These are phyloP conservation scores for Aspergillus oerlinghausenensis DNA, from an alignment of 2,329 filamentous ascomycete genomes.

Conservation along the genomic window DNA sequence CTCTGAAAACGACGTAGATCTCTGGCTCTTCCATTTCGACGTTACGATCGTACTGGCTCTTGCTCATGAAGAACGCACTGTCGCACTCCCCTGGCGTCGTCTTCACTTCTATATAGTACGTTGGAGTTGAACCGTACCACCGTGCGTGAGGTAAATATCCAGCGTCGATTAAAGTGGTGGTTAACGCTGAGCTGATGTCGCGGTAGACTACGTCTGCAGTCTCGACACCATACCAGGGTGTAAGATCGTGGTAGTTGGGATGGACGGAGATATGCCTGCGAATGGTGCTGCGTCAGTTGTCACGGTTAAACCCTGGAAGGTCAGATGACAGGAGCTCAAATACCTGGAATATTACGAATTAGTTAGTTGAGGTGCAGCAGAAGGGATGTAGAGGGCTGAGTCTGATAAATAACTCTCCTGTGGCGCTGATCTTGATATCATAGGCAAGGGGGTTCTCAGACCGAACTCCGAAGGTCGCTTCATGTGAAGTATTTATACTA, in stretches of 20 bases:
- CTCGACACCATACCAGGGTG: constrained; percentile 39
- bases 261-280: constrained; percentile 38
- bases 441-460: constrained; percentile 4
- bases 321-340: constrained; percentile 6
- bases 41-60: constrained; percentile 34
- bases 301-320: constrained; percentile 27
- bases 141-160: constrained; percentile 4
- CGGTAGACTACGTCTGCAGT: constrained; percentile 48
- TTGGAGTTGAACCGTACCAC: constrained; percentile 24
- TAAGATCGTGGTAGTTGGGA: constrained; percentile 39
- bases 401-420: constrained; percentile 10
- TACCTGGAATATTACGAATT: constrained; percentile 2
- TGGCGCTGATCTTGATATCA: constrained; percentile 5
- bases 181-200: constrained; percentile 4
- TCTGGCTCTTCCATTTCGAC: no score
- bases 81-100: constrained; percentile 38
- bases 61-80: constrained; percentile 47
- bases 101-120: constrained; percentile 52
- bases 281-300: constrained; percentile 50
- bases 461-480: background rate
- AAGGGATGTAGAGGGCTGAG: background rate
- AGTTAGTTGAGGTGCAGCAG: no score
- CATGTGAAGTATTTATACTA: background rate
- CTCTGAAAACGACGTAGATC: constrained; percentile 42
- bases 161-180: constrained; percentile 6